Evolutionary conservation across 2,329 filamentous ascomycete genomes (phyloP), one percentile per base, ranked within the genome.

Genomic region (Talaromyces marneffei): DNA sequence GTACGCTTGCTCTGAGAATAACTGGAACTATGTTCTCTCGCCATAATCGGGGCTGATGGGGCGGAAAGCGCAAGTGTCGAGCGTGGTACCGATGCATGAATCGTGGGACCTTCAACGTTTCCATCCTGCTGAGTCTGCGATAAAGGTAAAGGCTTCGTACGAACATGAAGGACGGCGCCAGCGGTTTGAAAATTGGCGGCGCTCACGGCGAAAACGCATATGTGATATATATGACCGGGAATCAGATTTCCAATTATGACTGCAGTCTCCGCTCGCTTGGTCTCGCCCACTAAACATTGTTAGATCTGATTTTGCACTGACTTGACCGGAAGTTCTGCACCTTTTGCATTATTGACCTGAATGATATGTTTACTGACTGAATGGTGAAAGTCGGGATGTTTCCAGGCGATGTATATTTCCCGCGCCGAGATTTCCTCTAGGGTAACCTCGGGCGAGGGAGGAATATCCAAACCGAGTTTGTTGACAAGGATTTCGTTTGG

Each of bases 391-490:
- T 85, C 84, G 0, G 90, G 88, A 63, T 87, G 85, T 64, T 92
- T 91, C 94, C 94, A 99, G 74, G 92, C 92, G 46, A 99, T 82
- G 31, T 92, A 90, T 33, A 95, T 90, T 61, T 92, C 90, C 73
- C 95, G 90, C 29, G 90, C 83, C 67, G 89, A 90, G 68, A 99
- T 94, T 65, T 90, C 91, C 60, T 93, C 91, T 35, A 99, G 85
- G 57, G 92, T 96, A 42, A 97, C 89, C 72, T 92, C 87, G 57
- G 94, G 94, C 25, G 91, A 83, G 65, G 92, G 88, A 64, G 94
- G 94, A 57, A 99, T 93, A 72, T 99, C 94, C 72, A 97, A 87
- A 63, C 93, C 92, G 53, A 99, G 86, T 55, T 97, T 90, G 68
- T 87, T 87, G 69, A 97, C 92, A 53, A 99, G 85, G 65, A 96